Evolutionary conservation across 257 asterid species (phyloP), one percentile per base, ranked within the genome.

Genomic region (Nicotiana obtusifolia): DNA sequence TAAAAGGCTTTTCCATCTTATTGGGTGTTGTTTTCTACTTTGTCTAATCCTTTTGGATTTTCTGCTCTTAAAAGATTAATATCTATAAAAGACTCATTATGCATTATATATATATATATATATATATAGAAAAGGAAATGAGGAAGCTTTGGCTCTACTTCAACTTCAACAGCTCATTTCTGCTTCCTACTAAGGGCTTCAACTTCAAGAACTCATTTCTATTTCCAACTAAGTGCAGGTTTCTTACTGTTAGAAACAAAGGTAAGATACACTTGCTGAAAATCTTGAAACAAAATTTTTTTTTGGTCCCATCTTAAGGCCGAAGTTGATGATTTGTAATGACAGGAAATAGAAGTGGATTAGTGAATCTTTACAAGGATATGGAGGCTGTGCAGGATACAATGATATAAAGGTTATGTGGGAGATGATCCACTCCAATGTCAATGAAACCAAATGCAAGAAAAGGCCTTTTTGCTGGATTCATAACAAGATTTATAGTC

Each of bases 341-440:
- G 5, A 83, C 89, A 88, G 97, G 75, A 80, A 88, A 81, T 76
- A 75, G 85, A 54, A 66, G 80, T 1, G 92, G 93, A 28, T 81
- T 93, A 37, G 86, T 87, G 26, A 64, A 69, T 37, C 85, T 93
- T 35, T 87, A 86, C 86, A 83, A 87, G 82, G 97, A 93, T 61
- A 85, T 89, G 88, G 97, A 91, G 87, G 93, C 90, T 91, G 91
- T 61, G 89, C 84, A 76, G 96, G 88, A 77, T 91, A 91, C 85
- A 81, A 47, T 83, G 96, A 93, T 84, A 90, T 90, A 73, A 88
- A 88, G 56, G 94, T 90, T 37, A 91, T 91, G 95, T 92, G 95
- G 97, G 90, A 92, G 80, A 88, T 91, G 84, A 84, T 90, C 75
- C 82, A 87, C 68, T 80, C 83, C 19, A 44, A 52, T 47, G 64